A percentile compares a stretch with the other conserved stretches of the same genome.
These are phyloP conservation scores for Gymnopilus dilepis DNA, from an alignment of 768 basidiomycete species.

Conservation along the genomic window DNA sequence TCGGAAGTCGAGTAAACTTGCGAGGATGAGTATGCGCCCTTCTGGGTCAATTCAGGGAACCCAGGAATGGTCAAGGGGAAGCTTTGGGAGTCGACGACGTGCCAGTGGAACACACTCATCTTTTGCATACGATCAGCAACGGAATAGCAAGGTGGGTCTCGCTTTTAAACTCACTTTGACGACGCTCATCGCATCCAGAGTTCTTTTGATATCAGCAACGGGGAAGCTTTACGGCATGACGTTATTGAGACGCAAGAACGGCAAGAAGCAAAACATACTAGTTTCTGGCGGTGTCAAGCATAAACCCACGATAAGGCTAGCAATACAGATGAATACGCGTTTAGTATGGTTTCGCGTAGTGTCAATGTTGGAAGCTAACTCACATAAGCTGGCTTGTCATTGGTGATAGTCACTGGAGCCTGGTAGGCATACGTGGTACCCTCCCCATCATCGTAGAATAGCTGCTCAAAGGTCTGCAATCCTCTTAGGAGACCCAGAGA, in stretches of 20 bases:
- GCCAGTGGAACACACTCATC: constrained; percentile 84
- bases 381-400: constrained; percentile 71
- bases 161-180: constrained; percentile 56
- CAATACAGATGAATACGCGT: neutral
- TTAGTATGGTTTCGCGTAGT: neutral
- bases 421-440: constrained; percentile 56
- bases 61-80: constrained; percentile 70
- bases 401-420: constrained; percentile 59
- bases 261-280: constrained; percentile 49
- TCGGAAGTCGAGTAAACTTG: constrained; percentile 60
- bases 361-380: constrained; percentile 26
- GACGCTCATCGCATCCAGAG: constrained; percentile 78
- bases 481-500: constrained; percentile 74
- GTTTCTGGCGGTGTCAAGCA: constrained; percentile 83
- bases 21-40: constrained; percentile 68
- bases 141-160: constrained; percentile 32
- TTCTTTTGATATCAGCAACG: constrained; percentile 66
- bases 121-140: constrained; percentile 40
- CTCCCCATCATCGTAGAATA: constrained; percentile 63
- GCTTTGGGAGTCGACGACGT: constrained; percentile 79
- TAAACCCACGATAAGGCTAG: constrained; percentile 76
- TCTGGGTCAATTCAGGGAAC: constrained; percentile 63
- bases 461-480: constrained; percentile 75
- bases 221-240: constrained; percentile 50
- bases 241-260: neutral